Evolutionary conservation across 805 yeast species (phyloP), one percentile per base, ranked within the genome.

Genomic region (Hanseniaspora hatyaiensis): DNA sequence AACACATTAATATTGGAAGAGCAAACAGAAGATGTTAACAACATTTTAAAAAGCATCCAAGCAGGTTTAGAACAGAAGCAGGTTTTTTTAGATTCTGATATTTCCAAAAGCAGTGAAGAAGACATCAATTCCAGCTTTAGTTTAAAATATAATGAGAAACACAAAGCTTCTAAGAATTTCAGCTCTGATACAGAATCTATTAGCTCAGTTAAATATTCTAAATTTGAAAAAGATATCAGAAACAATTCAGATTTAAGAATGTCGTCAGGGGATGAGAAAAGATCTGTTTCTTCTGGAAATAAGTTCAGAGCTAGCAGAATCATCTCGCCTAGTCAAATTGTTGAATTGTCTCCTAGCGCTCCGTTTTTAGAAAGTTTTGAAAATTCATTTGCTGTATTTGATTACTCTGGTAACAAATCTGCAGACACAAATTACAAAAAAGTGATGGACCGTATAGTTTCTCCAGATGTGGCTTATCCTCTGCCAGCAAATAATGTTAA

Each of bases 251-350:
- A 26, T 11, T 15, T 37, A 16, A 37, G 40, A 37, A 37, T 37
- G 40, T 37, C 40, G 3, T 37, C 40, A 12, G 20, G 8, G n/a
- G 40, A 37, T 24, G 40, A 26, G 1, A 37, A 24, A 9, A 37
- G 32, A 24, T 37, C 40, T 4, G 18, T 37, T 37, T 37, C 40
- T 24, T 29, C 36, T 6, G 8, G 28, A n/a, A 34, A 34, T 30
- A 43, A 22, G n/a, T 43, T 43, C 18, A 34, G 16, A 13, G 18
- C 40, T 20, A 43, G 19, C 23, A 43, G 47, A 34, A 43, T 43
- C 16, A 43, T 43, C 16, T 43, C 47, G 3, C 41, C 40, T 15
- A 28, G 36, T 11, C 41, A 43, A 18, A 38, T 43, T 8, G 39
- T 34, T n/a, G 31, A 36, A 12, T 22, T 43, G 8, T 43, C 47